Base-by-base conservation (phyloP, 148 eudicot species). In the Vaccinium myrtillus region DNA sequence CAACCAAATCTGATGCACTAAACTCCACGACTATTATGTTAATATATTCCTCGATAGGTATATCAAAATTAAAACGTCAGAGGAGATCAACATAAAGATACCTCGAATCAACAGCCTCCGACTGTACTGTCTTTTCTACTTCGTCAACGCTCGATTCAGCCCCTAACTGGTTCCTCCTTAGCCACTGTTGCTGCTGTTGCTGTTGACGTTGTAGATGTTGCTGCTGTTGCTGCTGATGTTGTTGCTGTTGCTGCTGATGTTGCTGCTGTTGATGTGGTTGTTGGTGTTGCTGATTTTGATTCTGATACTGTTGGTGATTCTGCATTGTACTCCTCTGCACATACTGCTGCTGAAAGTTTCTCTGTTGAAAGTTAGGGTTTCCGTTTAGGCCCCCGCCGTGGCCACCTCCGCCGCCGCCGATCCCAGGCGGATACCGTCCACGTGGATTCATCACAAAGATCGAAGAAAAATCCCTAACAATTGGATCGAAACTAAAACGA, bases 361-460 rank as follows among this genome's bases (percentile, higher is more conserved):
- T 65, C n/a, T 53, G 87, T 2, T 92, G 93, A 67, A 82, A 91
- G 84, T 88, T 90, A 88, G 93, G 92, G 90, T 90, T 92, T 43
- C 65, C 54, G 56, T 58, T 87, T 23, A 6, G 10, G 23, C 73
- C 89, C 10, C 90, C 87, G 2, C 90, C 88, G 59, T 92, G 87
- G 81, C 90, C 90, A 2, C 94, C 86, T 16, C 92, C 92, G 19
- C 65, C 70, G 49, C 89, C 87, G 46, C 92, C 93, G 77, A 93
- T 92, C 78, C 97, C 98, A 23, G 98, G 96, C 48, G 96, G 95
- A 85, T 92, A 93, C 50, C 96, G 87, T 25, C 89, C 87, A 69
- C 92, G 75, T 21, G 82, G 13, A 46, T 77, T 86, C 85, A 82
- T 86, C 23, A 50, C 55, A 59, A 49, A 8, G 84, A 58, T 81